phyloP scores from a whole-genome alignment of 805 yeast species.

The Metschnikowia arizonensis region DNA sequence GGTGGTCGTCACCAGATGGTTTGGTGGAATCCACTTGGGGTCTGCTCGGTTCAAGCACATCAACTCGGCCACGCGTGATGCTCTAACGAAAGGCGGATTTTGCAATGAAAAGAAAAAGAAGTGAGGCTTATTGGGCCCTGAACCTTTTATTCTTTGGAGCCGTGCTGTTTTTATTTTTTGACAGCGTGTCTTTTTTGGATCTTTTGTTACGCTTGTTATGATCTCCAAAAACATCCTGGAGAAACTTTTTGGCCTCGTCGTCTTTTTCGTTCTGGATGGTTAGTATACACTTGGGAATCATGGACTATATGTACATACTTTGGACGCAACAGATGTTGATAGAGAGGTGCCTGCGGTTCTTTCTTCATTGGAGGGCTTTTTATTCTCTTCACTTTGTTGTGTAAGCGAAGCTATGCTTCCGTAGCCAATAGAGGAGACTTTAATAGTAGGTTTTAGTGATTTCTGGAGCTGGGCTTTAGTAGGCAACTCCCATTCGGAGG shows the following conservation, averaged over 20 bases:
- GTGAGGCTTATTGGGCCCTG: not conserved
- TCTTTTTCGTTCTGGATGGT: slow-evolving; percentile 3
- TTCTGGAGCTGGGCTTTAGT: slow-evolving; percentile 23
- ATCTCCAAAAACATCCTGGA: slow-evolving; percentile 13
- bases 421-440: slow-evolving; percentile 37
- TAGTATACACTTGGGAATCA: not conserved
- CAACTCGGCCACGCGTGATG: slow-evolving; percentile 83
- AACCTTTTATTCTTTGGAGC: slow-evolving; percentile 7
- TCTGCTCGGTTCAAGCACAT: slow-evolving; percentile 94
- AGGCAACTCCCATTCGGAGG: slow-evolving; percentile 51
- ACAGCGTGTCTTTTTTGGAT: slow-evolving; percentile 4
- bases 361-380: not conserved
- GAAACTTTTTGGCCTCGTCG: slow-evolving; percentile 14
- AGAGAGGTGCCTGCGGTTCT: not conserved
- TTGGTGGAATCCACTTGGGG: slow-evolving; percentile 86
- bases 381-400: slow-evolving; percentile 6
- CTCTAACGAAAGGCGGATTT: slow-evolving; percentile 63
- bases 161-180: slow-evolving; percentile 5
- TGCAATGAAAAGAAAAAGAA: slow-evolving; percentile 13
- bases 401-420: slow-evolving; percentile 29
- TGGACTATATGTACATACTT: not conserved
- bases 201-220: slow-evolving; percentile 12
- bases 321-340: not conserved
- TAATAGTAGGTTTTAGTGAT: slow-evolving; percentile 20
- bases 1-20: slow-evolving; percentile 89